Evolutionary conservation across 2,329 filamentous ascomycete species (phyloP).

Genomic region (Verticillium nonalfalfae): DNA sequence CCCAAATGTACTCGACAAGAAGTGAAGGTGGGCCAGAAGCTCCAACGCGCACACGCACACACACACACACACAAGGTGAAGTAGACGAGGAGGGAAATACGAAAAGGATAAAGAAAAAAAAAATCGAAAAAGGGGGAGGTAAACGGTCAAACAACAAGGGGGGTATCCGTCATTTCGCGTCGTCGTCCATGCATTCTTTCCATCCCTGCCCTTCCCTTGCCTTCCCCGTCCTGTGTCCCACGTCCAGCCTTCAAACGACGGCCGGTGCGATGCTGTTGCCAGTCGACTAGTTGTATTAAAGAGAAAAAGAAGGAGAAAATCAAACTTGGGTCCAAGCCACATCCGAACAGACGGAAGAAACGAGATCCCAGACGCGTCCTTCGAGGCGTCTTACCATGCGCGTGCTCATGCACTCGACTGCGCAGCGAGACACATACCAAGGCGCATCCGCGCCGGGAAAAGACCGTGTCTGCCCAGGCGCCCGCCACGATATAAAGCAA

Average conservation of each 20-base stretch:
- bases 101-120: constrained; percentile 9
- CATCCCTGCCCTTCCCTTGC: constrained; percentile 15
- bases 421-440: neutral
- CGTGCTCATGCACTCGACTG: neutral
- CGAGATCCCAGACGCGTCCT: constrained; percentile 1
- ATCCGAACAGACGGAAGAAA: constrained; percentile 3
- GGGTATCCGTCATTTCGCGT: constrained; percentile 39
- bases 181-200: constrained; percentile 38
- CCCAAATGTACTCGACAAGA: constrained; percentile 6
- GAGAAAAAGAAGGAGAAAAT: constrained; percentile 11
- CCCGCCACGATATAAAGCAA: constrained; percentile 8
- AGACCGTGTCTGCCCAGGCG: constrained; percentile 3
- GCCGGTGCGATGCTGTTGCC: constrained; percentile 27
- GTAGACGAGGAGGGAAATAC: neutral
- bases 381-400: neutral
- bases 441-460: neutral
- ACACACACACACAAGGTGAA: neutral
- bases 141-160: constrained; percentile 16
- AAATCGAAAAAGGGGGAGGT: constrained; percentile 9
- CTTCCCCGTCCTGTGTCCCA: constrained; percentile 5
- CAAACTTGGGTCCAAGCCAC: neutral
- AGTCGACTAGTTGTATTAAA: constrained; percentile 29
- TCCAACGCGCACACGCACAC: neutral
- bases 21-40: constrained; percentile 1
- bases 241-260: constrained; percentile 19